These are phyloP conservation scores for Irpex sp. DNA, from an alignment of 1,284 basidiomycete species.

Conservation along the genomic window DNA sequence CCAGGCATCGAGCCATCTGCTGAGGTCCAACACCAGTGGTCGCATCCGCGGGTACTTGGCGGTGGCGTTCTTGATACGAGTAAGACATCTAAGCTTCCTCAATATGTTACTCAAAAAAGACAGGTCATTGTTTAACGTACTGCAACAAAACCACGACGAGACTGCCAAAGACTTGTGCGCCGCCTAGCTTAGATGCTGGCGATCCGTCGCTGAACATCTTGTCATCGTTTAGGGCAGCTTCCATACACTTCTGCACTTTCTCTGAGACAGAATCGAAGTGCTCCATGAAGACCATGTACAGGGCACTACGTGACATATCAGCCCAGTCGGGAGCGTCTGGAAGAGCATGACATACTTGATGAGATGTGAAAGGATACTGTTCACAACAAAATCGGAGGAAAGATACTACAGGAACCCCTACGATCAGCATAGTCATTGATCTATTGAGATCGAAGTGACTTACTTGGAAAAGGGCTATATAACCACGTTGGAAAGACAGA, in stretches of 20 bases:
- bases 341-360: neutral
- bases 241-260: constrained; percentile 42
- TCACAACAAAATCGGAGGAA: constrained; percentile 59
- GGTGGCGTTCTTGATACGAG: constrained; percentile 55
- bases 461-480: constrained; percentile 57
- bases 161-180: constrained; percentile 38
- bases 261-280: constrained; percentile 44
- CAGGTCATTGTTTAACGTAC: constrained; percentile 32
- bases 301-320: constrained; percentile 32
- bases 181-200: constrained; percentile 29
- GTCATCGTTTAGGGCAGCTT: constrained; percentile 31
- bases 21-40: constrained; percentile 38
- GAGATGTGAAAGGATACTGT: constrained; percentile 48
- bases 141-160: constrained; percentile 48
- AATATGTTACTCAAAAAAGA: neutral
- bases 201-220: constrained; percentile 22
- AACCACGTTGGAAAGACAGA: constrained; percentile 61
- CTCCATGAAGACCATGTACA: constrained; percentile 51
- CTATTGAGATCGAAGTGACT: constrained; percentile 9
- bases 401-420: constrained; percentile 42
- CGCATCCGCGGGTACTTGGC: constrained; percentile 43
- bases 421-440: neutral
- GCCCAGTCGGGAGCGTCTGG: neutral
- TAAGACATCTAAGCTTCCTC: constrained; percentile 41
- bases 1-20: constrained; percentile 47